phyloP scores from a whole-genome alignment of 345 rosid genomes.

The Brassica nigra region DNA sequence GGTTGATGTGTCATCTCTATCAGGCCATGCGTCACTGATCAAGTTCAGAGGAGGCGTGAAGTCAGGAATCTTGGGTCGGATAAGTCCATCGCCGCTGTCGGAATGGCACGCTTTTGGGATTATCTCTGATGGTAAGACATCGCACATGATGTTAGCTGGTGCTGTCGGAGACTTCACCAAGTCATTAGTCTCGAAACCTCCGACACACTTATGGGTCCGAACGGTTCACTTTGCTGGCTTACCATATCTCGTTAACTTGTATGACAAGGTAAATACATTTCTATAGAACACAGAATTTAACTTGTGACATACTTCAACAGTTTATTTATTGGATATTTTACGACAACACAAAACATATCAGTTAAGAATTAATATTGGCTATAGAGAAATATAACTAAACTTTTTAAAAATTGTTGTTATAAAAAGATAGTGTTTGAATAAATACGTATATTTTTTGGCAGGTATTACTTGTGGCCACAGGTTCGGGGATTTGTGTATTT shows the following conservation, averaged over 20 bases:
- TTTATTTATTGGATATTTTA: neutral
- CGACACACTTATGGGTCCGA: constrained; percentile 79
- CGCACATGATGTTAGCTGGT: constrained; percentile 90
- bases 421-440: neutral
- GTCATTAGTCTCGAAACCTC: constrained; percentile 61
- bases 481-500: constrained; percentile 84
- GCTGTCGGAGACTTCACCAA: constrained; percentile 89
- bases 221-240: constrained; percentile 79
- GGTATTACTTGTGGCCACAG: constrained; percentile 72
- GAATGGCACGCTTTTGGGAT: constrained; percentile 98
- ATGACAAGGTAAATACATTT: constrained; percentile 51
- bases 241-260: constrained; percentile 75
- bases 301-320: neutral
- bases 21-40: constrained; percentile 76
- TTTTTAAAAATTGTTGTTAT: neutral
- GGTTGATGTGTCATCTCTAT: constrained; percentile 54
- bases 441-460: neutral
- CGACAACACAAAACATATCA: neutral
- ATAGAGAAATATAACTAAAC: no score
- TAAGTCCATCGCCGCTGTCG: constrained; percentile 83
- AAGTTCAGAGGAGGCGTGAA: constrained; percentile 70
- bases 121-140: constrained; percentile 63
- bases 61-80: constrained; percentile 77
- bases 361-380: no score
- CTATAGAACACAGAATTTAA: neutral